Evolutionary conservation across 2,329 filamentous ascomycete species (phyloP).

Genomic region (Talaromyces marneffei): DNA sequence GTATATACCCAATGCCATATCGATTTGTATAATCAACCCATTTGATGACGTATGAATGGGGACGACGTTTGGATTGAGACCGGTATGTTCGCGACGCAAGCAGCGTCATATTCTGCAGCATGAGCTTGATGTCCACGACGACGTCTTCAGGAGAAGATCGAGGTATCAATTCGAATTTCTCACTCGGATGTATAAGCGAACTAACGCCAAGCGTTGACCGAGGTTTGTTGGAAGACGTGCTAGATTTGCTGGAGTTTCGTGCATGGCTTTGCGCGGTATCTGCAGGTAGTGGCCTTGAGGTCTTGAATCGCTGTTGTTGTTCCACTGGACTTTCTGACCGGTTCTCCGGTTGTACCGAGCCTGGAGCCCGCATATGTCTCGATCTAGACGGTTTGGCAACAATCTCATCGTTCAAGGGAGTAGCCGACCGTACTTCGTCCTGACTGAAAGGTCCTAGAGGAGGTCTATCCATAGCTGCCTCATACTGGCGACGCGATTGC

Average conservation of each 20-base stretch:
- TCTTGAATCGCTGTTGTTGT: slow-evolving; percentile 6
- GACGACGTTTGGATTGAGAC: slow-evolving; percentile 24
- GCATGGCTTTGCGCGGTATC: background rate
- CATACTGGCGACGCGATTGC: slow-evolving; percentile 33
- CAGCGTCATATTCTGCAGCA: slow-evolving; percentile 34
- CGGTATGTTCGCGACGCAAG: slow-evolving; percentile 25
- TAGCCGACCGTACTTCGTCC: slow-evolving; percentile 22
- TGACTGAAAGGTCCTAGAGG: slow-evolving; percentile 14
- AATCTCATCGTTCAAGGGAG: slow-evolving; percentile 8
- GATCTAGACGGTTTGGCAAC: background rate
- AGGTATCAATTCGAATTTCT: slow-evolving; percentile 33
- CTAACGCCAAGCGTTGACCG: slow-evolving; percentile 33
- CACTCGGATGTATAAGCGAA: slow-evolving; percentile 34
- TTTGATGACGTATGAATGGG: slow-evolving; percentile 46
- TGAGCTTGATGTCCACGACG: slow-evolving; percentile 34
- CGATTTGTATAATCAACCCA: slow-evolving; percentile 51
- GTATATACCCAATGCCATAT: slow-evolving; percentile 47
- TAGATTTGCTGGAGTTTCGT: slow-evolving; percentile 23
- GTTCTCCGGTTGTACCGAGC: slow-evolving; percentile 6
- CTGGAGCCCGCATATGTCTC: slow-evolving; percentile 7
- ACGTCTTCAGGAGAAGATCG: slow-evolving; percentile 37
- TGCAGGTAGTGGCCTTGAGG: background rate
- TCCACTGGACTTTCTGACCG: slow-evolving; percentile 10
- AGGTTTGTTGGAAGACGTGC: slow-evolving; percentile 26
- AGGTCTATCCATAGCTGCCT: slow-evolving; percentile 23